A percentile compares a stretch with the other conserved stretches of the same genome.
Conservation (phyloP, 176 grass and related monocot species). For the Elaeis guineensis region DNA sequence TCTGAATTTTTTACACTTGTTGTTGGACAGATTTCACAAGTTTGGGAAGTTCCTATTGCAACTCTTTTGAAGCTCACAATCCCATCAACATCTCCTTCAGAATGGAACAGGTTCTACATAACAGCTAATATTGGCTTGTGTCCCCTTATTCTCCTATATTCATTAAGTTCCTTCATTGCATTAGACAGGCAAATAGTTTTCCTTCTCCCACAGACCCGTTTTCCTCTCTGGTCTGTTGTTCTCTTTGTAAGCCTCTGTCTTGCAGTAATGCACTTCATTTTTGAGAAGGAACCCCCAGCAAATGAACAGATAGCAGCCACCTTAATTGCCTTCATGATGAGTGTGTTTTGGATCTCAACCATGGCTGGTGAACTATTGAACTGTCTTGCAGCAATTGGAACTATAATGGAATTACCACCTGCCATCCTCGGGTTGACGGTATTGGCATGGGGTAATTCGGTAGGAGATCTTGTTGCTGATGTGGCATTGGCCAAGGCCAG, state of each 20-base stretch:
- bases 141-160: constrained; percentile 68
- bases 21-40: constrained; percentile 43
- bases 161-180: constrained; percentile 66
- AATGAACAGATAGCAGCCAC: constrained; percentile 33
- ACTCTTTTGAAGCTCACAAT: constrained; percentile 76
- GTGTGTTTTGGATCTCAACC: constrained; percentile 91
- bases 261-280: constrained; percentile 53
- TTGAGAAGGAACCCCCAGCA: constrained; percentile 54
- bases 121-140: constrained; percentile 70
- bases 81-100: constrained; percentile 59
- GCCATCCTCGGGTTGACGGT: constrained; percentile 89
- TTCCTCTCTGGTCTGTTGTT: constrained; percentile 67
- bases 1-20: constrained; percentile 15
- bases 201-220: constrained; percentile 51
- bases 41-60: constrained; percentile 63
- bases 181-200: constrained; percentile 72
- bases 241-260: constrained; percentile 54
- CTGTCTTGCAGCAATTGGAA: constrained; percentile 71
- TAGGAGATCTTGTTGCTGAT: constrained; percentile 80
- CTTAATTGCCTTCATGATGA: constrained; percentile 76
- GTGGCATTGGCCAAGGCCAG: constrained; percentile 64
- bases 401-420: constrained; percentile 66
- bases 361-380: constrained; percentile 91
- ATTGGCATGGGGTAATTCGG: constrained; percentile 90
- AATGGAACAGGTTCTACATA: constrained; percentile 55